These are phyloP conservation scores for Allium cepa DNA, from an alignment of 106 monocot genomes.

Conservation along the genomic window DNA sequence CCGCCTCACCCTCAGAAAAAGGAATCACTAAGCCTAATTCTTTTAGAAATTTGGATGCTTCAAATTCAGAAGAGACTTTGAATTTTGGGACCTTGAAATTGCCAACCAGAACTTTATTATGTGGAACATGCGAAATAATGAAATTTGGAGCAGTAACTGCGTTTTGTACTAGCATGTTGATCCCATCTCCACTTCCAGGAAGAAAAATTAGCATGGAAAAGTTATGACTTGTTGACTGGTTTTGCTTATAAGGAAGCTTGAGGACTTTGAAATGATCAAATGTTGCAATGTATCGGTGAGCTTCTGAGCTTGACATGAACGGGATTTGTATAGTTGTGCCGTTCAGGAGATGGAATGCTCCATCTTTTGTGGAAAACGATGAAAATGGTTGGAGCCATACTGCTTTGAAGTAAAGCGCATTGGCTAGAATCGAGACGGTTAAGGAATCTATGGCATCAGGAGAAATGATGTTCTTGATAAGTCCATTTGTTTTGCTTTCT, in stretches of 20 bases:
- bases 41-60: slow-evolving; percentile 6
- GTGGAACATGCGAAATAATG: slow-evolving; percentile 9
- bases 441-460: not conserved
- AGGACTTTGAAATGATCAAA: slow-evolving; percentile 22
- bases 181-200: slow-evolving; percentile 12
- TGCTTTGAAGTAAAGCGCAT: slow-evolving; percentile 34
- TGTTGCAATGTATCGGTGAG: slow-evolving; percentile 5
- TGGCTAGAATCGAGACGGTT: slow-evolving; percentile 13
- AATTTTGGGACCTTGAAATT: slow-evolving; percentile 30
- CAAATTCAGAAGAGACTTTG: slow-evolving; percentile 19
- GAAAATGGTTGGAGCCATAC: slow-evolving; percentile 21
- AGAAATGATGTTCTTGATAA: slow-evolving; percentile 18
- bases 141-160: slow-evolving; percentile 9
- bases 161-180: not conserved
- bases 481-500: slow-evolving; percentile 4
- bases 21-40: slow-evolving; percentile 9
- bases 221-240: not conserved
- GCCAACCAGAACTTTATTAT: not conserved
- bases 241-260: slow-evolving; percentile 5
- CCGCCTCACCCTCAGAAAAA: not conserved
- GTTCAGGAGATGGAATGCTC: slow-evolving; percentile 17
- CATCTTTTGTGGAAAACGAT: not conserved
- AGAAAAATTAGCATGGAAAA: slow-evolving; percentile 30
- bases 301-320: slow-evolving; percentile 15
- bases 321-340: slow-evolving; percentile 8